Conservation (phyloP, 768 basidiomycete species). For the Pleurotus tuoliensis region DNA sequence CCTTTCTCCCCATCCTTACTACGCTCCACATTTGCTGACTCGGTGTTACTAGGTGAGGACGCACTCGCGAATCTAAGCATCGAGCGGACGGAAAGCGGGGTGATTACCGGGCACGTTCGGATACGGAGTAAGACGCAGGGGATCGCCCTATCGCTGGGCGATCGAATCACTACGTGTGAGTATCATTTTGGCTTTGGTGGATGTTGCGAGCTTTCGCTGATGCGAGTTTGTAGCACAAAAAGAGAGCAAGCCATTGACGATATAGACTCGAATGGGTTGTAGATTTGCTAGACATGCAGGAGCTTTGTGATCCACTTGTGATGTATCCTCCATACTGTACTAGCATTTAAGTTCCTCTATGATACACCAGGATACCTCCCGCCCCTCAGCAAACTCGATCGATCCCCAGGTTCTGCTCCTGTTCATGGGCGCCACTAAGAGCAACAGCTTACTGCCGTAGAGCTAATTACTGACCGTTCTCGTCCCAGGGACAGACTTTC, state of each 20-base stretch:
- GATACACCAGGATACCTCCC: no score
- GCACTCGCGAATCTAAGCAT: constrained; percentile 93
- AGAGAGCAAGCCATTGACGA: constrained; percentile 32
- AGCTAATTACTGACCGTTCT: no score
- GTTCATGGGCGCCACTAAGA: no score
- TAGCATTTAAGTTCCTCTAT: no score
- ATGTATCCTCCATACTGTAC: no score
- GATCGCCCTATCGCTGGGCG: constrained; percentile 92
- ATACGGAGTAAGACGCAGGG: constrained; percentile 98
- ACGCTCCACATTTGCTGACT: neutral
- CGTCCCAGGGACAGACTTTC: no score
- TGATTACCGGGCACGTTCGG: constrained; percentile 88
- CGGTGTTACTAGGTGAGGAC: constrained; percentile 71
- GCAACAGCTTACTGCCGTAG: no score
- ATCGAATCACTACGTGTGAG: constrained; percentile 70
- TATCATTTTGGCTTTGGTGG: neutral
- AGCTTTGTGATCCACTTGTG: no score
- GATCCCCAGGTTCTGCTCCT: no score
- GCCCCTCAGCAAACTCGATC: no score
- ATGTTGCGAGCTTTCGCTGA: neutral
- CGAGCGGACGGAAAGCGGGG: constrained; percentile 78
- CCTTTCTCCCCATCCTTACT: neutral
- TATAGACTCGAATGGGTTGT: constrained; percentile 15
- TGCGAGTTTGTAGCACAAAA: constrained; percentile 31
- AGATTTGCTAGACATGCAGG: no score